Percentiles rank a stretch among this genome's conserved stretches.
phyloP scores from a whole-genome alignment of 768 basidiomycete species.

The Suillus occidentalis region DNA sequence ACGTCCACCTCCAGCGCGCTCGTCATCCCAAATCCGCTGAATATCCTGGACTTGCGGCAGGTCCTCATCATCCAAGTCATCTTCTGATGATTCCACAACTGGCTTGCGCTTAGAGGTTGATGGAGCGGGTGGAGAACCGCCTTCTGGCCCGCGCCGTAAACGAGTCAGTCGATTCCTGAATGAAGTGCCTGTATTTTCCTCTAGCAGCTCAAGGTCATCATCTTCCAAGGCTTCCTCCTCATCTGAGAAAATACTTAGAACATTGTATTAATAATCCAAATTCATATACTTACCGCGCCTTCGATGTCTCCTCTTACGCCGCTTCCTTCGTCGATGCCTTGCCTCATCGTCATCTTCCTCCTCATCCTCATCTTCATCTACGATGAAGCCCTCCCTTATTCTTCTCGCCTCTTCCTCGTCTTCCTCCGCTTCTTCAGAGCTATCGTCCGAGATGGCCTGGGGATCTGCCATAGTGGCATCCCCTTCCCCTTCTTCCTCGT shows the following conservation, averaged over 20 bases:
- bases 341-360: conserved; percentile 60
- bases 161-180: conserved; percentile 76
- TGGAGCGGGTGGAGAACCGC: conserved; percentile 64
- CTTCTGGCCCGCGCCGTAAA: conserved; percentile 71
- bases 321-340: conserved; percentile 58
- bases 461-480: conserved; percentile 53
- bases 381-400: conserved; percentile 89
- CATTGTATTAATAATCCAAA: conserved; percentile 13
- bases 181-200: conserved; percentile 82
- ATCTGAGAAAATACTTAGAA: conserved; percentile 34
- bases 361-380: conserved; percentile 86
- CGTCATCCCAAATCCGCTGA: conserved; percentile 81
- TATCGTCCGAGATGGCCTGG: conserved; percentile 61
- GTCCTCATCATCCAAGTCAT: conserved; percentile 63
- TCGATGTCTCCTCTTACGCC: conserved; percentile 64
- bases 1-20: conserved; percentile 43
- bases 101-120: conserved; percentile 60
- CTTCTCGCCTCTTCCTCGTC: conserved; percentile 84
- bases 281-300: conserved; percentile 43
- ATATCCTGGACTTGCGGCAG: conserved; percentile 57
- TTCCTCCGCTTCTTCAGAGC: conserved; percentile 88
- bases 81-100: conserved; percentile 73
- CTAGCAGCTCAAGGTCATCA: conserved; percentile 77
- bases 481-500: conserved; percentile 48
- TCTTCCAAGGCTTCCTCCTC: conserved; percentile 81